Evolutionary conservation across 805 yeast genomes (phyloP), one percentile per base, ranked within the genome.

Genomic region (Grigorovia yakushimaensis): DNA sequence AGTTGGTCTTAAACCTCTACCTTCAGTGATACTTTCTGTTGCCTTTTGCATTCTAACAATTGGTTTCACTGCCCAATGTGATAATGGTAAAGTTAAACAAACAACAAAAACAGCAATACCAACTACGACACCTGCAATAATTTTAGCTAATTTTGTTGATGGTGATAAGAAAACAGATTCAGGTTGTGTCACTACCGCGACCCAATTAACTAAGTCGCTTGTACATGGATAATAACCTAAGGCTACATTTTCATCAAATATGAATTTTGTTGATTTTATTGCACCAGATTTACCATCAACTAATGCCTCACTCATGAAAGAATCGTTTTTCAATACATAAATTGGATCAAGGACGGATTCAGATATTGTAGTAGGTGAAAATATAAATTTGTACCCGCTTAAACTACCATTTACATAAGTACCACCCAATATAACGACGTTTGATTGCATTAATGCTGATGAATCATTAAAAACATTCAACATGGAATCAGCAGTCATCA

Each of bases 51-150:
- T 70, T 49, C 81, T 74, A 40, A 86, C 75, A 49, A 88, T 87
- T 0, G 97, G 96, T 52, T 84, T 67, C 5, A 88, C 89, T 35
- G 89, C 88, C 71, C 81, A 84, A 49, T 85, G 88, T 0, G 95
- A 88, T 46, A 88, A 64, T 5, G 93, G 89, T 61, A 88, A 76
- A 1, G 96, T 86, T n/a, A 85, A 61, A 1, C 85, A 50, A 53
- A 85, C 79, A 71, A 87, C 78, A 51, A 83, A 75, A 0, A 70
- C 85, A 3, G 93, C 93, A 19, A 84, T 78, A 1, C 85, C 94
- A 37, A 88, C 69, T 21, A 85, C 87, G 1, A 85, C 82, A 5
- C 93, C 94, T 41, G 81, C 73, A 49, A 86, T 82, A 44, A 88
- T 82, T 52, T 78, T 77, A 1, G 81, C 73, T 39, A 88, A 65